phyloP scores from a whole-genome alignment of 1,284 basidiomycete species.

The Apiotrichum mycotoxinovorans region DNA sequence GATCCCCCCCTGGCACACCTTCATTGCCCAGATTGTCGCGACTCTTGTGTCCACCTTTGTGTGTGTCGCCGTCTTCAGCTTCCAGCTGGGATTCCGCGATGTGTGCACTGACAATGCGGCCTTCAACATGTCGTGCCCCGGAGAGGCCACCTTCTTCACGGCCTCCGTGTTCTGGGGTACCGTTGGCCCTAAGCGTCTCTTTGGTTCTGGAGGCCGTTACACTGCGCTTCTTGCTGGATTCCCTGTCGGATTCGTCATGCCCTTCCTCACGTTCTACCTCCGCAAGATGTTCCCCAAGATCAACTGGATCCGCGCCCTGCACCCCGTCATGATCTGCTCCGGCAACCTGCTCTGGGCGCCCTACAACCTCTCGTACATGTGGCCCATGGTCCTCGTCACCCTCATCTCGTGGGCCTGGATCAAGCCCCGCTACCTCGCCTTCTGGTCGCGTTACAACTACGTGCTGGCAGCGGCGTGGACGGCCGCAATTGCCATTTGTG shows the following conservation, averaged over 20 bases:
- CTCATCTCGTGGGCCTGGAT: slow-evolving; percentile 34
- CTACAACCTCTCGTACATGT: slow-evolving; percentile 8
- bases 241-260: slow-evolving; percentile 66
- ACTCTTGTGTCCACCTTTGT: slow-evolving; percentile 55
- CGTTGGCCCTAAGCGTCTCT: slow-evolving; percentile 70
- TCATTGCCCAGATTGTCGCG: slow-evolving; percentile 64
- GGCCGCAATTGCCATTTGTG: slow-evolving; percentile 60
- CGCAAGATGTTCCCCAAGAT: slow-evolving; percentile 5
- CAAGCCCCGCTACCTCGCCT: slow-evolving; percentile 31
- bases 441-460: slow-evolving; percentile 65
- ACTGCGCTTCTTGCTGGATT: slow-evolving; percentile 63
- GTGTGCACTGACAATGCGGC: slow-evolving; percentile 6
- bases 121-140: slow-evolving; percentile 14
- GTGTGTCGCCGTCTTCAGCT: slow-evolving; percentile 26
- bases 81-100: slow-evolving; percentile 22
- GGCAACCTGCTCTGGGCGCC: slow-evolving; percentile 10
- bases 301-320: slow-evolving; percentile 8
- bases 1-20: slow-evolving; percentile 53
- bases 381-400: slow-evolving; percentile 3
- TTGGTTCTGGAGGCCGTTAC: slow-evolving; percentile 62
- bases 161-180: slow-evolving; percentile 70
- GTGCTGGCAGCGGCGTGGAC: slow-evolving; percentile 69
- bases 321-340: slow-evolving; percentile 11
- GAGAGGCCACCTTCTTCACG: slow-evolving; percentile 9
- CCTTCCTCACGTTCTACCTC: slow-evolving; percentile 36